Conservation (phyloP, 768 basidiomycete genomes). For the Candolleomyces efflorescens region DNA sequence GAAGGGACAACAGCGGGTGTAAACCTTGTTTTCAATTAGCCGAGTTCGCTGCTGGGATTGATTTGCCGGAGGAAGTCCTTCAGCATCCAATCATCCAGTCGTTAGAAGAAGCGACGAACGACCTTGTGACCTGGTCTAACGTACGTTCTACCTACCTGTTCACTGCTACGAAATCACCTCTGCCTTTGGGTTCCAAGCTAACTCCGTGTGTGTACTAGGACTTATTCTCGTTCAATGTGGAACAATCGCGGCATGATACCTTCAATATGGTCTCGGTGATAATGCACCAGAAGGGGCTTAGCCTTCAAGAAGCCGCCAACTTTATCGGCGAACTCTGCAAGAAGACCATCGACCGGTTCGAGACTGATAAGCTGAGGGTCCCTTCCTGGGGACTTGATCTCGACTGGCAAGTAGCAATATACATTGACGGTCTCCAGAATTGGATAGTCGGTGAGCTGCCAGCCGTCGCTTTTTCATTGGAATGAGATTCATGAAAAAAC, state of each 20-base stretch:
- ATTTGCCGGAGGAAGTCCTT: slow-evolving; percentile 68
- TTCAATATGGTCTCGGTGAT: slow-evolving; percentile 70
- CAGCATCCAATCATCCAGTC: slow-evolving; percentile 56
- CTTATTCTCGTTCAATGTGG: slow-evolving; percentile 71
- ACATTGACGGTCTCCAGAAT: slow-evolving; percentile 57
- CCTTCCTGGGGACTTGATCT: slow-evolving; percentile 61
- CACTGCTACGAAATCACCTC: slow-evolving; percentile 1
- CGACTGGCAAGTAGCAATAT: slow-evolving; percentile 52
- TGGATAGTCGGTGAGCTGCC: slow-evolving; percentile 56
- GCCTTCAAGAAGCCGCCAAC: slow-evolving; percentile 59
- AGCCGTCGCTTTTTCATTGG: too few species aligned
- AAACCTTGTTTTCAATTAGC: slow-evolving; percentile 75
- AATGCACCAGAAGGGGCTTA: slow-evolving; percentile 53
- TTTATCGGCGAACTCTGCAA: slow-evolving; percentile 59
- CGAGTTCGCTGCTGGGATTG: slow-evolving; percentile 67
- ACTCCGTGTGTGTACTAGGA: slow-evolving; percentile 38
- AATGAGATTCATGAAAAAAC: neutral
- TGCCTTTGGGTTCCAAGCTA: neutral
- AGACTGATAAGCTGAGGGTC: slow-evolving; percentile 39
- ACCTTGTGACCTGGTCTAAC: slow-evolving; percentile 80
- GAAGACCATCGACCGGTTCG: slow-evolving; percentile 49
- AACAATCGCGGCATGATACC: slow-evolving; percentile 65
- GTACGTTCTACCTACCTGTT: slow-evolving; percentile 33
- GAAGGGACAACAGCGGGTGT: slow-evolving; percentile 52
- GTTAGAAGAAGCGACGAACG: slow-evolving; percentile 69